Base-by-base conservation (phyloP, 345 rosid genomes). In the Pugionium cornutum region DNA sequence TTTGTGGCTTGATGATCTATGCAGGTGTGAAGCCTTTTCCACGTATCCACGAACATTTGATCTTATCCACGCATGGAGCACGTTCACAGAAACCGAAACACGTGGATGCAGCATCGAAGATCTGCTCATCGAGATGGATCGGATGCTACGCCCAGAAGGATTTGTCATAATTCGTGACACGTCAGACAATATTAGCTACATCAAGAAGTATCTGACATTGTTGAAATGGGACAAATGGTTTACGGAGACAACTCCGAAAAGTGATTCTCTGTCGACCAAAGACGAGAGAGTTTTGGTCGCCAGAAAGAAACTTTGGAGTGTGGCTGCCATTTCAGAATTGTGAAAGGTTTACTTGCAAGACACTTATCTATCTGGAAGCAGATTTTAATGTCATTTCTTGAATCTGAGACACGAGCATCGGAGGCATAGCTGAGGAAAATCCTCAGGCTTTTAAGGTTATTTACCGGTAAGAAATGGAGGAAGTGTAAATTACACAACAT, bases 11-110 rank as follows among this genome's bases (percentile, higher is more conserved):
- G 40, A 28, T 50, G 63, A 39, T 3, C 71, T 49, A 53, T 37
- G 39, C 74, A 94, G 99, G 99, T 88, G 97, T 58, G 99, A 90
- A 77, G 85, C 99, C 69, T 90, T 90, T 67, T 86, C 89, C 11
- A 88, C 99, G 6, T 94, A 94, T 69, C 99, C 99, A 10, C 83
- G 96, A 4, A 90, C 97, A 31, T 90, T 80, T 51, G 99, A 94
- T 81, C 92, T 92, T 75, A 88, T 92, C 69, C 98, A 92, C 67
- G 92, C 95, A 45, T 92, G 94, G 97, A 73, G 72, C 39, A 79
- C 87, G 9, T 72, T 92, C 77, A 73, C 90, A 1, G 91, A 92
- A 68, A 80, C 83, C 33, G 81, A 79, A 75, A 56, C 68, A 51
- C 83, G 67, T 5, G 84, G 90, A 5, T 92, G 97, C 75, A 62